Evolutionary conservation across 805 yeast genomes (phyloP), one percentile per base, ranked within the genome.

Genomic region (Metschnikowia reukaufii): DNA sequence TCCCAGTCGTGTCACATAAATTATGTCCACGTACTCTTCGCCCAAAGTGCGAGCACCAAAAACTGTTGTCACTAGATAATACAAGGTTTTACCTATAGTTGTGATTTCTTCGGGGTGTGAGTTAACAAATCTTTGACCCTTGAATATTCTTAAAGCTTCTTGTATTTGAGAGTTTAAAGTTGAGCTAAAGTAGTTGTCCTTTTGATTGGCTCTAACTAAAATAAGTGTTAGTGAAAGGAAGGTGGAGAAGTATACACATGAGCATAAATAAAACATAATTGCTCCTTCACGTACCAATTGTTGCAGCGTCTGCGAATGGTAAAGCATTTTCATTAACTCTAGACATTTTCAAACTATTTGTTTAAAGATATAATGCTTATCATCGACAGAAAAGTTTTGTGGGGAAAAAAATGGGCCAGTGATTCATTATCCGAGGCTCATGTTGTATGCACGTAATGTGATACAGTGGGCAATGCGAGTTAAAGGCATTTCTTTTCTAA

Each of bases 11-110:
- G 68, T 70, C 6, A 86, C 88, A 59, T 86, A 85, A 6, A 81
- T 65, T 45, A 88, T 67, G 63, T 92, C 96, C 12, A 90, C 90
- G 65, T 92, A 92, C 66, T 92, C 97, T 62, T 92, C 98, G 1
- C 99, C 99, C 21, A 94, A 67, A 0, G 98, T 92, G 44, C 92
- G 74, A 1, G 87, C 79, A 0, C 92, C 92, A 4, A 79, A 48
- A 12, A 86, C 66, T 0, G 97, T 91, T 0, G 97, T 92, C 18
- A 88, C 66, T 2, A 76, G 64, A n/a, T 88, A 70, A 60, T 92
- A 92, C 0, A 84, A 36, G 1, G 83, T 63, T 43, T 83, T 82
- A 8, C 86, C 79, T 2, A 72, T 61, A 0, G 81, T 74, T 0
- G 83, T 68, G 12, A 90, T 71, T 55, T 84, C 88, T 36, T 79